Evolutionary conservation across 2,329 filamentous ascomycete genomes (phyloP).

Genomic region (Diaporthe ampelina): DNA sequence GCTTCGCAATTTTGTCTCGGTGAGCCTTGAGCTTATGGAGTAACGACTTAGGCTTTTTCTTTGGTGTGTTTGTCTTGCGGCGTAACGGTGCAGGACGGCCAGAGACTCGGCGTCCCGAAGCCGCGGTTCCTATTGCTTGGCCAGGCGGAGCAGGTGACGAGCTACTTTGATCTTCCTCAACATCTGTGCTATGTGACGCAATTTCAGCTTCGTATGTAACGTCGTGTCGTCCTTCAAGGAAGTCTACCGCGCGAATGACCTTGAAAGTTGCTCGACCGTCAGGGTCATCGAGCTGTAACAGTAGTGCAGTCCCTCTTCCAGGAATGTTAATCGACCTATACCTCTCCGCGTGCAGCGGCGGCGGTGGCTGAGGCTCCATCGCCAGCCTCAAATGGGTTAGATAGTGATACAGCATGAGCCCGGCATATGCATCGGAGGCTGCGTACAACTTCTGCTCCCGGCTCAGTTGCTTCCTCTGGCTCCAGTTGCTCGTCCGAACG

Average conservation of each 20-base stretch:
- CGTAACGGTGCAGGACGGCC: not conserved
- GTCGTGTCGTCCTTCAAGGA: not conserved
- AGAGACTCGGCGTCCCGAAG: not conserved
- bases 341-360: slow-evolving; percentile 2
- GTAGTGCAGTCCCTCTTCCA: not conserved
- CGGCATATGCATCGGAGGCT: slow-evolving; percentile 15
- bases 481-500: slow-evolving; percentile 34
- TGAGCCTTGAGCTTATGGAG: slow-evolving; percentile 9
- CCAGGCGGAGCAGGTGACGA: not conserved
- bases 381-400: not conserved
- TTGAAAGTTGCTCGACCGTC: not conserved
- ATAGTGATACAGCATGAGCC: slow-evolving; percentile 32
- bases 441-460: slow-evolving; percentile 28
- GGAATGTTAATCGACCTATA: slow-evolving; percentile 8
- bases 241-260: not conserved
- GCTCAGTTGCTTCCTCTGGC: slow-evolving; percentile 6
- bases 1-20: slow-evolving; percentile 4
- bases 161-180: not conserved
- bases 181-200: not conserved
- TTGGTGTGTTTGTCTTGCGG: not conserved
- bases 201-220: not conserved
- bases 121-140: not conserved
- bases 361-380: slow-evolving; percentile 3
- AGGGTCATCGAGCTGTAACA: slow-evolving; percentile 10
- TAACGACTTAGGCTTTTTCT: not conserved